Evolutionary conservation across 208 protist genomes (phyloP), one percentile per base, ranked within the genome.

Genomic region (Leishmania mexicana): DNA sequence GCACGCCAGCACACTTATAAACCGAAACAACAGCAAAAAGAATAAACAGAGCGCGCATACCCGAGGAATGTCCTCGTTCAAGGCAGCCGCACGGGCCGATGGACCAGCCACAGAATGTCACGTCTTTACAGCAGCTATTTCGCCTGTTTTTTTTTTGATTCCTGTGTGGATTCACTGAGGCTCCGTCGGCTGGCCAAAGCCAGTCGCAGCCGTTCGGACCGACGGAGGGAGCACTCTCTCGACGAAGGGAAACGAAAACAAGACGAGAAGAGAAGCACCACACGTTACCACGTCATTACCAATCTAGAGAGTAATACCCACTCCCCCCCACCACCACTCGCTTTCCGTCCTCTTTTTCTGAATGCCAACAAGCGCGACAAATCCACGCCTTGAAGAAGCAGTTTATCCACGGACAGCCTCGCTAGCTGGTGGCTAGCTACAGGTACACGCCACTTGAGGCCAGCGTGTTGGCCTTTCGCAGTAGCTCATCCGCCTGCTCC

Each of bases 401-500:
- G 28, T 74, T 51, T 53, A 51, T 57, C 5, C 35, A 31, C 31
- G 21, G 10, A 65, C 40, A 6, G 42, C 11, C 0, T 45, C 28
- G 31, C 45, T 24, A 54, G 11, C 45, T 51, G 70, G 28, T 31
- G 21, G 24, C 70, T 24, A 45, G 68, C 54, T 74, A 81, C 38
- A 70, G 71, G n/a, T 31, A 49, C 57, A 78, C 35, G 53, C 74
- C 78, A n/a, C 57, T 31, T 7, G 75, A 57, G 4, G 47, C 24
- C 0, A 75, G 8, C 54, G 53, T 81, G 83, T 76, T 83, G 21
- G 79, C 73, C 60, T 79, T 76, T 53, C 65, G 49, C 28, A 87
- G 79, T 58, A 83, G 51, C 45, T 84, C 78, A 49, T 87, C 80
- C 0, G 80, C 81, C 21, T 47, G 40, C 73, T 78, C 65, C 80